These are phyloP conservation scores for Candida nonsorbophila DNA, from an alignment of 805 yeast genomes.

Conservation along the genomic window DNA sequence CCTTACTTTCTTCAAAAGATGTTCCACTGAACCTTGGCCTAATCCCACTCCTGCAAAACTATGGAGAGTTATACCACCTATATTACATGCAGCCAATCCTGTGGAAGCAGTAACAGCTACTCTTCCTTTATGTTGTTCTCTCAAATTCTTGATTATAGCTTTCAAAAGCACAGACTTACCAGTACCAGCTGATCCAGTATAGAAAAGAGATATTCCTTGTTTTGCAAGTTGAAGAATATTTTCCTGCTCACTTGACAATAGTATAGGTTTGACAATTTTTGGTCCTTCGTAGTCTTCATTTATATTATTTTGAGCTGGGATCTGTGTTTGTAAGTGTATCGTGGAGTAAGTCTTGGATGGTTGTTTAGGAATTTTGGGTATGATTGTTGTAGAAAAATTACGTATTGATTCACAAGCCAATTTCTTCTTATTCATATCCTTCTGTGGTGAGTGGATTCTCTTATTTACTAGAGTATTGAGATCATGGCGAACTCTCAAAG, in stretches of 20 bases:
- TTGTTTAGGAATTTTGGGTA: conserved; percentile 1
- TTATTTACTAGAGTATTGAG: too few relatives aligned
- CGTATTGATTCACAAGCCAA: too few relatives aligned
- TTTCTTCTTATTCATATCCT: too few relatives aligned
- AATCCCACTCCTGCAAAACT: conserved; percentile 76
- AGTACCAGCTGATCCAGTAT: conserved; percentile 98
- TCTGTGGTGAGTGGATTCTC: too few relatives aligned
- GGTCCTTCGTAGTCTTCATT: too few relatives aligned
- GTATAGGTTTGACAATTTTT: conserved; percentile 31
- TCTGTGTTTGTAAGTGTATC: conserved; percentile 9
- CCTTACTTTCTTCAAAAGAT: conserved; percentile 47
- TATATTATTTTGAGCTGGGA: conserved; percentile 2
- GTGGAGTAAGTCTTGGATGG: conserved; percentile 2
- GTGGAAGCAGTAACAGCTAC: conserved; percentile 84
- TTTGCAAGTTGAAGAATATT: conserved; percentile 60
- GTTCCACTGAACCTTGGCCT: conserved; percentile 49
- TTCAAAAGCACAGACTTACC: conserved; percentile 89
- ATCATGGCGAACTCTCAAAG: too few relatives aligned
- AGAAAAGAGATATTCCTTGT: conserved; percentile 67
- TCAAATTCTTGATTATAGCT: conserved; percentile 52
- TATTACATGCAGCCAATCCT: conserved; percentile 77
- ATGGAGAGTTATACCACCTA: conserved; percentile 75
- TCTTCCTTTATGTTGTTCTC: conserved; percentile 36
- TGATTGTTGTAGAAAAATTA: too few relatives aligned
- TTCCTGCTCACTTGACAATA: conserved; percentile 53